Evolutionary conservation across 768 basidiomycete species (phyloP).

Genomic region (Holtermanniella nyarrowii): DNA sequence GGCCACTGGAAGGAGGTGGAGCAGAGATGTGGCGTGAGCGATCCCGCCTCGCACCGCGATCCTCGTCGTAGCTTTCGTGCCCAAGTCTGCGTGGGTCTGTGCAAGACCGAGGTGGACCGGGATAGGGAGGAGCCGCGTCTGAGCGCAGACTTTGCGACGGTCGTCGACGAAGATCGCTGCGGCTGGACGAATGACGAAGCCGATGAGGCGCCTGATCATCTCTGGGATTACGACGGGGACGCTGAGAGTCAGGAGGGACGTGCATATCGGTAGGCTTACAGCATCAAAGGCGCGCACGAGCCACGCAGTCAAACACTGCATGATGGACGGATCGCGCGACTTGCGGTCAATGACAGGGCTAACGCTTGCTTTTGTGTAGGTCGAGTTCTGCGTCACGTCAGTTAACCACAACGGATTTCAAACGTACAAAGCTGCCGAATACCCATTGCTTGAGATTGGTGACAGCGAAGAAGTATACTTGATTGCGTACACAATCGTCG

Average conservation of each 20-base stretch:
- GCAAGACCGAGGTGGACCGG: neutral
- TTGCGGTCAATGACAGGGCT: slow-evolving; percentile 33
- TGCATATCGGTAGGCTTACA: slow-evolving; percentile 13
- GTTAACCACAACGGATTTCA: neutral
- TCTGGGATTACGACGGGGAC: no score
- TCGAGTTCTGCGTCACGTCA: slow-evolving; percentile 20
- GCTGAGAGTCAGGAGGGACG: neutral
- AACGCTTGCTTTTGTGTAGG: slow-evolving; percentile 26
- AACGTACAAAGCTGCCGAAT: slow-evolving; percentile 37
- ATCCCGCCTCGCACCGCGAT: neutral
- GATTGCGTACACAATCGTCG: slow-evolving; percentile 35
- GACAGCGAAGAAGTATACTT: slow-evolving; percentile 36
- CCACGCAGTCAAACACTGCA: slow-evolving; percentile 37
- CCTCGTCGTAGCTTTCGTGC: neutral
- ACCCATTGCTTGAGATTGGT: slow-evolving; percentile 39
- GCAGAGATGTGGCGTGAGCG: neutral
- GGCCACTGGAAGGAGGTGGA: neutral
- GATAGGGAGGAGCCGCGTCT: neutral
- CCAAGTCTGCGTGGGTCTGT: neutral
- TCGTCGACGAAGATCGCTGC: no score
- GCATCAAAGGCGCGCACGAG: slow-evolving; percentile 32
- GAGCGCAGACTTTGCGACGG: neutral
- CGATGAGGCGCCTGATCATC: no score
- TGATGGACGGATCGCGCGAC: slow-evolving; percentile 23
- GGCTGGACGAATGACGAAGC: neutral